Base-by-base conservation (phyloP, 2,329 filamentous ascomycete species). In the Xylariomycetidae sp. region DNA sequence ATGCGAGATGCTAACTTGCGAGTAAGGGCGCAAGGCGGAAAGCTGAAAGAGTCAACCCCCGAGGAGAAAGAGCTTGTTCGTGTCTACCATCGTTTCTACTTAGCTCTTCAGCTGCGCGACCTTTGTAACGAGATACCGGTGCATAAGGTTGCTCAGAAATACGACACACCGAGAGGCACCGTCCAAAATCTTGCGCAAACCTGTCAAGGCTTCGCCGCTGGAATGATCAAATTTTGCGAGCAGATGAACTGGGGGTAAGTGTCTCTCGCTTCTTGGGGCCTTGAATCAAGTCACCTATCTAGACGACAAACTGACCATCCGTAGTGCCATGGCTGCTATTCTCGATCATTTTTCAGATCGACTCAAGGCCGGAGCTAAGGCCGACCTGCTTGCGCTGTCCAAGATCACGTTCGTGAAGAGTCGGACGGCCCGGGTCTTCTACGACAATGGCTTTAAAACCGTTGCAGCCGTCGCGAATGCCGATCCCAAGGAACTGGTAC, bases 221-320 rank as follows among this genome's bases (percentile, higher is more conserved):
- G 83, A 4, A 86, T 88, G 68, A 77, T 88, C 39, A 87, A 85
- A 45, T 88, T 88, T 50, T 88, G 84, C 51, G 72, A 86, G 45
- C 71, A 77, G 13, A 87, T 89, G 84, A 77, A 72, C 3, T 88
- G 83, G 82, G 75, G 74, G 70, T 74, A 50, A 48, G 65, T 58
- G 26, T 27, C 19, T 25, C 12, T 12, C n/a, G n/a, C n/a, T n/a
- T n/a, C n/a, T n/a, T n/a, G n/a, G n/a, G n/a, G n/a, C n/a, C n/a
- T n/a, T n/a, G n/a, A n/a, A n/a, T n/a, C n/a, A n/a, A n/a, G n/a
- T 23, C 20, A 8, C 20, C 8, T 23, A n/a, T 23, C 20, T 23
- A 23, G 20, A 8, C n/a, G 8, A n/a, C 8, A 23, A 23, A 23
- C n/a, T 8, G 20, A 23, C n/a, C 20, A 23, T 27, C 15, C 27